Evolutionary conservation across 305 asterid species (phyloP).

Genomic region (Fraxinus velutina): DNA sequence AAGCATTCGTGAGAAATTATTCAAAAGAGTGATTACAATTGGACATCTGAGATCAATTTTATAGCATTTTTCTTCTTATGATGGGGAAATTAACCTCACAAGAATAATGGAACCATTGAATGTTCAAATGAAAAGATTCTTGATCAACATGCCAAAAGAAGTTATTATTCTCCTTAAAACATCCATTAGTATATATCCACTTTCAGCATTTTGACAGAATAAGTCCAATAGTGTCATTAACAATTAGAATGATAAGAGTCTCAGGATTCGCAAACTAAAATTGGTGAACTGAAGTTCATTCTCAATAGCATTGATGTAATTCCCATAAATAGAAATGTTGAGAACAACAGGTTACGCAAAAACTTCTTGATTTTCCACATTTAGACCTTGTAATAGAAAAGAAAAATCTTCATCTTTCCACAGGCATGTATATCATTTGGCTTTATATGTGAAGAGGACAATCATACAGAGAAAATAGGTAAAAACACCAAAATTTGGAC

Average conservation of each 20-base stretch:
- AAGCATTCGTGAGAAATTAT: slow-evolving; percentile 5
- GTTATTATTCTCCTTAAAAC: background rate
- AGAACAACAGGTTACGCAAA: background rate
- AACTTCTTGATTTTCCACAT: background rate
- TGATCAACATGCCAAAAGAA: background rate
- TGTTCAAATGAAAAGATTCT: background rate
- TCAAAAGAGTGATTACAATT: background rate
- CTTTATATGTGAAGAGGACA: background rate
- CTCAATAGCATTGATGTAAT: background rate
- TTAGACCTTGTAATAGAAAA: background rate
- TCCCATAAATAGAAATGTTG: background rate
- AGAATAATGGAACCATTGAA: background rate
- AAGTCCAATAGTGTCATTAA: background rate
- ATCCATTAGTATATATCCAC: background rate
- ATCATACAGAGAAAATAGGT: background rate
- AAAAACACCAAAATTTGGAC: background rate
- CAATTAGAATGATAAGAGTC: background rate
- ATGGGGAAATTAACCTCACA: slow-evolving; percentile 4
- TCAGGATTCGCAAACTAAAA: background rate
- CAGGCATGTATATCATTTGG: background rate
- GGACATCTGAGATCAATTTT: background rate
- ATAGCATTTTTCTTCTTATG: background rate
- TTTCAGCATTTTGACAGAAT: background rate
- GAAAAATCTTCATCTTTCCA: slow-evolving; percentile 1
- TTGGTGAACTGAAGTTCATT: background rate